Percentiles rank a stretch among this genome's conserved stretches.
Evolutionary conservation across 768 basidiomycete species (phyloP).

Genomic region (Boletus patriciae): DNA sequence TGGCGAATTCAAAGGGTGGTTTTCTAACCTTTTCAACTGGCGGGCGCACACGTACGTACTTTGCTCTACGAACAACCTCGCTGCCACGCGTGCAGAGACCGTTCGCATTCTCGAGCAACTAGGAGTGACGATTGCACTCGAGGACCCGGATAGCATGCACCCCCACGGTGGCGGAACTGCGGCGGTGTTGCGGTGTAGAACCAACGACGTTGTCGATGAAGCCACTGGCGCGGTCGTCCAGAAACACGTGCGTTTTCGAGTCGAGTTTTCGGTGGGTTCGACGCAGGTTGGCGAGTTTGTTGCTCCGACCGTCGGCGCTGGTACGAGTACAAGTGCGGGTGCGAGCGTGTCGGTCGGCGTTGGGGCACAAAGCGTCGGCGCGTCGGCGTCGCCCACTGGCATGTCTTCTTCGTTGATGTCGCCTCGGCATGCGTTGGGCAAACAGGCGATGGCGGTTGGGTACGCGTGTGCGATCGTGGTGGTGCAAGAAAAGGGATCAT

Average conservation of each 20-base stretch:
- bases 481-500: slow-evolving; percentile 87
- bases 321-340: slow-evolving; percentile 10
- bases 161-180: slow-evolving; percentile 37
- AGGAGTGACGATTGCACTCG: slow-evolving; percentile 62
- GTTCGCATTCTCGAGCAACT: slow-evolving; percentile 62
- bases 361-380: neutral
- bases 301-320: slow-evolving; percentile 18
- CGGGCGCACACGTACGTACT: slow-evolving; percentile 58
- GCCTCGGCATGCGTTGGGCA: slow-evolving; percentile 29
- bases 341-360: neutral
- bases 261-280: slow-evolving; percentile 60
- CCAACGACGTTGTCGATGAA: slow-evolving; percentile 48
- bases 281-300: slow-evolving; percentile 25
- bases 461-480: slow-evolving; percentile 70
- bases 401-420: slow-evolving; percentile 27
- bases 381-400: slow-evolving; percentile 22
- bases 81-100: slow-evolving; percentile 63
- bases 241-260: slow-evolving; percentile 80
- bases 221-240: slow-evolving; percentile 43
- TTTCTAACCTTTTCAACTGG: slow-evolving; percentile 94
- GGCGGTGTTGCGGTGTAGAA: slow-evolving; percentile 48
- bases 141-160: slow-evolving; percentile 40
- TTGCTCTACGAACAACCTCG: slow-evolving; percentile 57
- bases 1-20: slow-evolving; percentile 89
- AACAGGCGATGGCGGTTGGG: slow-evolving; percentile 24